Base-by-base conservation (phyloP, 176 grass and related monocot genomes). In the Avena sativa region DNA sequence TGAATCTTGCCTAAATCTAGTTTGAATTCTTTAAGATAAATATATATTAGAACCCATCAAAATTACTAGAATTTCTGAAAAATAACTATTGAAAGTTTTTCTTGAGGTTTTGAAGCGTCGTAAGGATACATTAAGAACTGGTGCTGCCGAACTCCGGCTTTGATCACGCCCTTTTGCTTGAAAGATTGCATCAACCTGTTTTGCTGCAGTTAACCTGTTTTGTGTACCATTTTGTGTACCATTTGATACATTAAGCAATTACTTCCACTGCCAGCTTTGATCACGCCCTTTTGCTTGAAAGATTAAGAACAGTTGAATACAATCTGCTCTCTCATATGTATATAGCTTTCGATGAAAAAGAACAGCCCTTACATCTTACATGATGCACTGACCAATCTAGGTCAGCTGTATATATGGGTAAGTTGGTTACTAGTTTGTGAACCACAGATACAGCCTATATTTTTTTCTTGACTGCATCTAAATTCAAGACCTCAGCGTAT, bases 361-460 rank as follows among this genome's bases (percentile, higher is more conserved):
- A 28, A 30, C 21, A 71, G n/a, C 7, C 69, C 53, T 71, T 79
- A 71, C 76, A 79, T 70, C 21, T 44, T 6, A 9, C 36, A 69
- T 79, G 75, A 79, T 59, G 63, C 9, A 71, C 51, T 14, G 65
- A 60, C 21, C 76, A 58, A 49, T 86, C 51, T 86, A 43, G 51
- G n/a, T 65, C 16, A 49, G 60, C 86, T 68, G 34, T 15, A 32
- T 68, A 36, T 15, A 21, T 36, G 76, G 67, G 76, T 83, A 58
- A 26, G 8, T 21, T 36, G 76, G 57, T 83, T 83, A 65, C 72
- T 25, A 59, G 65, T 83, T 59, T 78, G 34, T 67, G 9, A 79
- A 86, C 63, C 2, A 86, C 63, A 79, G 34, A 11, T 76, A 20
- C 62, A 57, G 9, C 32, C 76, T 71, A 58, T 76, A 11, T 76